Conservation (phyloP, 1,284 basidiomycete species). For the Malassezia slooffiae region DNA sequence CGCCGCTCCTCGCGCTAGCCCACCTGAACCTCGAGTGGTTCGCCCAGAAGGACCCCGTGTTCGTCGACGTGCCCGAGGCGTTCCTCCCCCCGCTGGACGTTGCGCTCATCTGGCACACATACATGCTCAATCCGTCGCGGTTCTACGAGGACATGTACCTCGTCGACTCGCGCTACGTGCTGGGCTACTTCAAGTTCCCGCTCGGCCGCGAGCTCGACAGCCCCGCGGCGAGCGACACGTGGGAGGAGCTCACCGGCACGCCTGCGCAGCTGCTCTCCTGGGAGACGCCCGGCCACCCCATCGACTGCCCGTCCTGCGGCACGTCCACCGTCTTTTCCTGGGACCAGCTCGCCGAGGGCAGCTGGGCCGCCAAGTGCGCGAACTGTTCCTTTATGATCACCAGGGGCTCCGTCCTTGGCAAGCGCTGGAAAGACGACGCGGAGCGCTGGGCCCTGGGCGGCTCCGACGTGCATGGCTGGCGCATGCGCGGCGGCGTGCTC, state of each 20-base stretch:
- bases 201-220: no score
- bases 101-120: conserved; percentile 26
- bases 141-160: conserved; percentile 16
- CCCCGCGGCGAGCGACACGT: no score
- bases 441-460: background rate
- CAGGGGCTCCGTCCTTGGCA: background rate
- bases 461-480: background rate
- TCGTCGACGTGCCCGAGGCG: conserved; percentile 12
- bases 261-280: no score
- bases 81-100: conserved; percentile 31
- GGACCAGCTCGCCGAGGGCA: background rate
- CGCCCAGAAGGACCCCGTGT: background rate
- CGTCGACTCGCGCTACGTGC: no score
- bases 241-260: no score
- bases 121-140: conserved; percentile 21
- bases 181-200: no score
- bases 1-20: background rate
- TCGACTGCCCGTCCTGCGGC: background rate
- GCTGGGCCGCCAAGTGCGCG: background rate
- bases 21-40: background rate
- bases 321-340: background rate
- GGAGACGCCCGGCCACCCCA: no score
- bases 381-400: background rate
- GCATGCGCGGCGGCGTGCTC: background rate
- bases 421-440: background rate